Evolutionary conservation across 31 red algal genomes (phyloP).

Genomic region (Pterothamnion heteromorphum): DNA sequence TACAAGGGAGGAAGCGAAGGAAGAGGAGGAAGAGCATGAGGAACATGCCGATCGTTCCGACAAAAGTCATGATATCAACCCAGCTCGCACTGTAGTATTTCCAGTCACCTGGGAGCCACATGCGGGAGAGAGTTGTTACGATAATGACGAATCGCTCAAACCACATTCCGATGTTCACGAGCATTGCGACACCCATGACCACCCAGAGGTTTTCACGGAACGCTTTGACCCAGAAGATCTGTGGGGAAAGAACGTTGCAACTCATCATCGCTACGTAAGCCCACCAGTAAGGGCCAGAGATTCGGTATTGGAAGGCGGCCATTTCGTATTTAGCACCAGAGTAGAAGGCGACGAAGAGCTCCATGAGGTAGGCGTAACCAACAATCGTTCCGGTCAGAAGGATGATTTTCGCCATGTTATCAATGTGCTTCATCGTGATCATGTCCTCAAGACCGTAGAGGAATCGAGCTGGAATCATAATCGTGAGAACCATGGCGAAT

Average conservation of each 20-base stretch:
- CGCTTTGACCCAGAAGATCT: slow-evolving; percentile 27
- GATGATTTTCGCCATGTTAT: background rate
- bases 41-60: background rate
- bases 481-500: background rate
- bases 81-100: background rate
- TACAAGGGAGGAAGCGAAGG: background rate
- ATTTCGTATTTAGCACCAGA: background rate
- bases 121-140: background rate
- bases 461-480: background rate
- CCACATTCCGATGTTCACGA: slow-evolving; percentile 39
- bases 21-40: background rate
- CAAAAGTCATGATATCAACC: background rate
- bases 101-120: background rate
- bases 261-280: background rate
- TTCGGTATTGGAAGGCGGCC: background rate
- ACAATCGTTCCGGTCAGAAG: slow-evolving; percentile 4
- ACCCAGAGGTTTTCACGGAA: background rate
- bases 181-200: background rate
- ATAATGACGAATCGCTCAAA: slow-evolving; percentile 39
- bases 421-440: slow-evolving; percentile 14
- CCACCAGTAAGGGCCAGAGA: background rate
- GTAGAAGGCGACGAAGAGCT: slow-evolving; percentile 16
- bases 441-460: background rate
- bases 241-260: slow-evolving; percentile 13
- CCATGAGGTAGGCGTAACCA: slow-evolving; percentile 32